phyloP scores from a whole-genome alignment of 1,139 yeast genomes.

The Chernovozyma aurita region DNA sequence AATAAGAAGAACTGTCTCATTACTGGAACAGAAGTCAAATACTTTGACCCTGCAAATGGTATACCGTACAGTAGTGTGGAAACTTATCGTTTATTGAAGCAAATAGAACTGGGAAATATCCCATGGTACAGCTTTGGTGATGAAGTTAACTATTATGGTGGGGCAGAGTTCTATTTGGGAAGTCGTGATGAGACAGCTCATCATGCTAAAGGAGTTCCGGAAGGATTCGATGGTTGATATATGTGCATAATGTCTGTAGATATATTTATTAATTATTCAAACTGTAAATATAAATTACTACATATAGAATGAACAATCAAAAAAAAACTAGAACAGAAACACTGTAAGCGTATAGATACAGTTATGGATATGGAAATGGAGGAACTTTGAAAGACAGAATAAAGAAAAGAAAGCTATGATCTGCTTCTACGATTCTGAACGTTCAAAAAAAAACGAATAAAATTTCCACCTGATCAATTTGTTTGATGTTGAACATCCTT shows the following conservation, averaged over 20 bases:
- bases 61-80: slow-evolving; percentile 83
- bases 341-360: not conserved
- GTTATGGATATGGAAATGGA: too few relatives aligned
- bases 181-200: slow-evolving; percentile 44
- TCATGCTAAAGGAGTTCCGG: slow-evolving; percentile 88
- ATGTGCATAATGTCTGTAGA: too few relatives aligned
- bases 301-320: too few relatives aligned
- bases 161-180: slow-evolving; percentile 55
- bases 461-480: slow-evolving; percentile 12
- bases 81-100: slow-evolving; percentile 66
- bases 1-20: slow-evolving; percentile 68
- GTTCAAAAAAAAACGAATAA: not conserved
- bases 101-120: slow-evolving; percentile 59
- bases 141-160: slow-evolving; percentile 52
- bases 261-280: not conserved
- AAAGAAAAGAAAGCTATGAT: too few relatives aligned
- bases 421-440: too few relatives aligned
- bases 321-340: not conserved
- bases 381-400: too few relatives aligned
- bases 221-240: slow-evolving; percentile 51
- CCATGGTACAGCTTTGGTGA: slow-evolving; percentile 59
- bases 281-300: too few relatives aligned
- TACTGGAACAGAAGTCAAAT: slow-evolving; percentile 74
- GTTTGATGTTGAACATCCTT: slow-evolving; percentile 50
- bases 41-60: slow-evolving; percentile 83